A percentile compares a stretch with the other conserved stretches of the same genome.
Evolutionary conservation across 176 grass and related monocot genomes (phyloP).

Genomic region (Triticum turgidum): DNA sequence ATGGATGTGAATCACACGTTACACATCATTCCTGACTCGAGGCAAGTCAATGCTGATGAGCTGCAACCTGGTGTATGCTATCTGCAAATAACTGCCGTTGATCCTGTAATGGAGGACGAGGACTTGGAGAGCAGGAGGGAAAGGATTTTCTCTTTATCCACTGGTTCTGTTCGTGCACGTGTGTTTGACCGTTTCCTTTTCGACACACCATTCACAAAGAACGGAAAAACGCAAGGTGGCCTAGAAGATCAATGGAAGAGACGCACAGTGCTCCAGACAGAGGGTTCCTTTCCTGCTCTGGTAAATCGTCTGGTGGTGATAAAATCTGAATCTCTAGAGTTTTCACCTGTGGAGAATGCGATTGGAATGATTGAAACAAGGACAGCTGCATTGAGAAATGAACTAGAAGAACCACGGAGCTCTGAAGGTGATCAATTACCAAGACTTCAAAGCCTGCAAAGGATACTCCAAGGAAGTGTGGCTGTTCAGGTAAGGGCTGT

Average conservation of each 20-base stretch:
- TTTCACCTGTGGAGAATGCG: conserved; percentile 96
- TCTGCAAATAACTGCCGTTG: conserved; percentile 97
- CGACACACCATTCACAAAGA: conserved; percentile 97
- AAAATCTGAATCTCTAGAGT: conserved; percentile 94
- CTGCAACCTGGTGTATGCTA: conserved; percentile 90
- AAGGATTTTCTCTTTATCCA: conserved; percentile 89
- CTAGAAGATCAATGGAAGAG: conserved; percentile 99
- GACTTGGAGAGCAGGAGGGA: conserved; percentile 93
- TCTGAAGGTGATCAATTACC: conserved; percentile 94
- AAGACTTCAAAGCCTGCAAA: conserved; percentile 94
- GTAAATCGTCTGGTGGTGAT: conserved; percentile 84
- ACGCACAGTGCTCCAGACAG: conserved; percentile 84
- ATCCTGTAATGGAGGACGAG: conserved; percentile 99
- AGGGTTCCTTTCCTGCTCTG: conserved; percentile 93
- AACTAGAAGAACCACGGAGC: conserved; percentile 96
- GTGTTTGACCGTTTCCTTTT: conserved; percentile 95
- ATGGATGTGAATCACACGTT: conserved; percentile 90
- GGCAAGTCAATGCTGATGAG: conserved; percentile 94
- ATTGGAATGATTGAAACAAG: conserved; percentile 99
- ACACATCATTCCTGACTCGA: conserved; percentile 97
- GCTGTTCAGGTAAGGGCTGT: conserved; percentile 76
- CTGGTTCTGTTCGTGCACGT: conserved; percentile 76
- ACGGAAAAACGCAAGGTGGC: conserved; percentile 95
- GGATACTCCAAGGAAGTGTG: conserved; percentile 99
- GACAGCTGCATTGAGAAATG: conserved; percentile 92